A percentile compares a stretch with the other conserved stretches of the same genome.
phyloP scores from a whole-genome alignment of 768 basidiomycete species.

The Cystofilobasidium macerans region DNA sequence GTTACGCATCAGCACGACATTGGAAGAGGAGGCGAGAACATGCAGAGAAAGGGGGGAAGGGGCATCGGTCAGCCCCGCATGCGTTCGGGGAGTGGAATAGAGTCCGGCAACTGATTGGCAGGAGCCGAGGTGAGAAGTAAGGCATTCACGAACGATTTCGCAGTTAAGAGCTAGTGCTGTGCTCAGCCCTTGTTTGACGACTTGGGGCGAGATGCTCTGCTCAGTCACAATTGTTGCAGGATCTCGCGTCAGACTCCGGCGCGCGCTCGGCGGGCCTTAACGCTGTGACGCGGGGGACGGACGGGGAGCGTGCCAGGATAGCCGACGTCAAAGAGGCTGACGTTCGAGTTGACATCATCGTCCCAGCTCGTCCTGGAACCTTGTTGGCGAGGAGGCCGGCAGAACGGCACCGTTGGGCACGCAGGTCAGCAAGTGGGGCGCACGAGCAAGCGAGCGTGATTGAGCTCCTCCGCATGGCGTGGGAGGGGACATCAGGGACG shows the following conservation, averaged over 20 bases:
- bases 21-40: no score
- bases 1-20: no score
- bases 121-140: neutral
- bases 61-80: no score
- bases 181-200: conserved; percentile 64
- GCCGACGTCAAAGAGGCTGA: conserved; percentile 72
- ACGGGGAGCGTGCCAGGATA: conserved; percentile 90
- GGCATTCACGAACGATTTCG: conserved; percentile 36
- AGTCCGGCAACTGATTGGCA: no score
- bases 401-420: no score
- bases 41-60: no score
- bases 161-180: conserved; percentile 63
- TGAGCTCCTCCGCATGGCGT: no score
- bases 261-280: neutral
- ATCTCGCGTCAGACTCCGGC: neutral
- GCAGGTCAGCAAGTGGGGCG: no score
- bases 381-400: no score
- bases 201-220: conserved; percentile 35
- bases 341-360: conserved; percentile 58
- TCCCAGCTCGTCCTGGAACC: conserved; percentile 44
- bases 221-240: neutral
- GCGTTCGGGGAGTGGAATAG: no score
- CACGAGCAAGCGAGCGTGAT: no score
- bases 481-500: conserved; percentile 30
- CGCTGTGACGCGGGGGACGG: conserved; percentile 33